Conservation (phyloP, 345 rosid genomes). For the Pistacia atlantica region DNA sequence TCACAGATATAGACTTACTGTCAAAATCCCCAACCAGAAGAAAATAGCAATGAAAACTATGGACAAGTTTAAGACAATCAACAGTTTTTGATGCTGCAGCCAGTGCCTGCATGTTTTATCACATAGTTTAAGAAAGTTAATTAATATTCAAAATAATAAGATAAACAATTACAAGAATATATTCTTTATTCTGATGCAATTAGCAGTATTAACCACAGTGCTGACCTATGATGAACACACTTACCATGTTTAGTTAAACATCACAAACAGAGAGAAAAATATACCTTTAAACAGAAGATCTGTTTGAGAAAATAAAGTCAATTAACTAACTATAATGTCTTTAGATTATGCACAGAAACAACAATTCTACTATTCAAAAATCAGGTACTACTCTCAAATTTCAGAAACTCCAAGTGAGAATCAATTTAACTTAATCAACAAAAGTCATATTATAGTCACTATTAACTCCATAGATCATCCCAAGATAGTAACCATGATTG, state of each 20-base stretch:
- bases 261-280: background rate
- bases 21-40: conserved; percentile 86
- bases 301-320: background rate
- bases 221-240: background rate
- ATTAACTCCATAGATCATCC: background rate
- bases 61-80: conserved; percentile 86
- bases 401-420: background rate
- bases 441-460: background rate
- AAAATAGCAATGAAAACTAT: conserved; percentile 89
- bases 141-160: conserved; percentile 2
- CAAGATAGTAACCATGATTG: conserved; percentile 1
- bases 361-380: background rate
- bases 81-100: conserved; percentile 98
- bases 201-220: conserved; percentile 6
- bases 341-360: background rate
- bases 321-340: too few relatives aligned
- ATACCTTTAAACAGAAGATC: background rate
- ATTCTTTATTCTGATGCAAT: background rate
- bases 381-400: background rate
- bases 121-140: conserved; percentile 17
- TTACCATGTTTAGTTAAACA: background rate
- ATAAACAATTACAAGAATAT: conserved; percentile 10
- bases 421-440: background rate
- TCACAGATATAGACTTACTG: conserved; percentile 49
- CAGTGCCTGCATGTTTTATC: conserved; percentile 64